A percentile compares a stretch with the other conserved stretches of the same genome.
Conservation (phyloP, 768 basidiomycete species). For the Mycena chlorophos region DNA sequence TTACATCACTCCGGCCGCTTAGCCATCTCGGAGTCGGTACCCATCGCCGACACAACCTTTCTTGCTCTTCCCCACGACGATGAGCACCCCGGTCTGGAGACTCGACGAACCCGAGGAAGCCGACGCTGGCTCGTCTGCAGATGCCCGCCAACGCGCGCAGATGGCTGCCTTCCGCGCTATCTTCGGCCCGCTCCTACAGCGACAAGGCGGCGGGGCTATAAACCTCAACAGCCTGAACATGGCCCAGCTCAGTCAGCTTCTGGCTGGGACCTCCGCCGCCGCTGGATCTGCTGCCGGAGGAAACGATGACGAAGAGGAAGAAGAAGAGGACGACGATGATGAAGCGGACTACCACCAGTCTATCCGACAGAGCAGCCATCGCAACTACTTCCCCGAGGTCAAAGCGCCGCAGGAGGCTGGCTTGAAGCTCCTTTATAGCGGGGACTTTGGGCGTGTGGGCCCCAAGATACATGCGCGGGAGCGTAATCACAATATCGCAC, state of each 20-base stretch:
- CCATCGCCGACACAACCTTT: neutral
- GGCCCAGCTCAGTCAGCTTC: slow-evolving; percentile 26
- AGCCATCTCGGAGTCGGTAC: neutral
- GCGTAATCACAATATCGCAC: slow-evolving; percentile 49
- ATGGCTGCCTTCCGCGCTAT: slow-evolving; percentile 14
- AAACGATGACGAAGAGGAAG: slow-evolving; percentile 37
- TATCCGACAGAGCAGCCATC: slow-evolving; percentile 22
- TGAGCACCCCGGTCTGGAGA: neutral
- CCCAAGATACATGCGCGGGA: slow-evolving; percentile 47
- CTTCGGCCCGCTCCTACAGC: slow-evolving; percentile 14
- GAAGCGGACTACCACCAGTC: slow-evolving; percentile 33
- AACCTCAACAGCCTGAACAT: slow-evolving; percentile 23
- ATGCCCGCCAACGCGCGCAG: neutral
- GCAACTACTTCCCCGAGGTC: slow-evolving; percentile 36
- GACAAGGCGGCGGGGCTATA: slow-evolving; percentile 6
- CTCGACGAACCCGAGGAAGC: neutral
- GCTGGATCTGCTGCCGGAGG: too few relatives aligned
- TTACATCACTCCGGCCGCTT: neutral
- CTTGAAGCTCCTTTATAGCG: slow-evolving; percentile 63
- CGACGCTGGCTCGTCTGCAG: neutral
- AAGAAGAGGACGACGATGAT: slow-evolving; percentile 38
- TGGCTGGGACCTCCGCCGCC: slow-evolving; percentile 10
- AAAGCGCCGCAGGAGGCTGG: slow-evolving; percentile 66
- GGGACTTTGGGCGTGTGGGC: slow-evolving; percentile 75
- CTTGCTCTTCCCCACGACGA: neutral